Conservation (phyloP, 78 protist genomes). For the Tieghemostelium lacteum region DNA sequence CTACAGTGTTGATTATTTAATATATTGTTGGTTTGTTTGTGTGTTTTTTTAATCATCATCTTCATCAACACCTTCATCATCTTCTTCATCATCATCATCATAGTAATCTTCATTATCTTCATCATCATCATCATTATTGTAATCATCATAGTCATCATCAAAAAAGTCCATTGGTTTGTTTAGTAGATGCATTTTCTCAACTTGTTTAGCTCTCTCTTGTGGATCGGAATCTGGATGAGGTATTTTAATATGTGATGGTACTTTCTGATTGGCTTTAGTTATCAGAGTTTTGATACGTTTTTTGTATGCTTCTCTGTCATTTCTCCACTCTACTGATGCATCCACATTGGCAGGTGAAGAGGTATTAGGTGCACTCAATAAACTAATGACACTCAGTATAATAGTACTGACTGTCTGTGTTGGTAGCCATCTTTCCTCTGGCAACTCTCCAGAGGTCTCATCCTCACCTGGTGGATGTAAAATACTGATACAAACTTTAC, state of each 20-base stretch:
- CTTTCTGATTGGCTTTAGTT: constrained; percentile 65
- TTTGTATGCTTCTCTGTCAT: constrained; percentile 42
- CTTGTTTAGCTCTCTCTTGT: constrained; percentile 60
- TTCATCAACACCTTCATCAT: constrained; percentile 79
- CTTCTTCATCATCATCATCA: constrained; percentile 36
- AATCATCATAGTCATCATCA: constrained; percentile 26
- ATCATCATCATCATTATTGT: constrained; percentile 51
- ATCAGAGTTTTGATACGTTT: constrained; percentile 38
- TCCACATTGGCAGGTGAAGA: constrained; percentile 94
- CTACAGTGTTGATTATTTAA: too few species aligned
- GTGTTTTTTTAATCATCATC: constrained; percentile 45
- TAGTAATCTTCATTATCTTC: constrained; percentile 41
- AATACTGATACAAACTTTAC: constrained; percentile 93
- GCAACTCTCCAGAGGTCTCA: constrained; percentile 84
- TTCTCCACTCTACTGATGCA: constrained; percentile 84
- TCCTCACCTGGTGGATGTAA: constrained; percentile 90
- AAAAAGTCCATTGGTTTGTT: constrained; percentile 69
- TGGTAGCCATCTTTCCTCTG: constrained; percentile 93
- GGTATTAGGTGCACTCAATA: constrained; percentile 87
- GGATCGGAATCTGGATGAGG: constrained; percentile 85
- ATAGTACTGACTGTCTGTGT: constrained; percentile 88
- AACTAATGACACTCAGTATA: constrained; percentile 86
- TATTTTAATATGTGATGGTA: constrained; percentile 69
- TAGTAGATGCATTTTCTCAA: constrained; percentile 60
- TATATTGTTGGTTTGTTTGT: too few species aligned